phyloP scores from a whole-genome alignment of 495 filamentous ascomycete species.

The Penicillium odoratum region DNA sequence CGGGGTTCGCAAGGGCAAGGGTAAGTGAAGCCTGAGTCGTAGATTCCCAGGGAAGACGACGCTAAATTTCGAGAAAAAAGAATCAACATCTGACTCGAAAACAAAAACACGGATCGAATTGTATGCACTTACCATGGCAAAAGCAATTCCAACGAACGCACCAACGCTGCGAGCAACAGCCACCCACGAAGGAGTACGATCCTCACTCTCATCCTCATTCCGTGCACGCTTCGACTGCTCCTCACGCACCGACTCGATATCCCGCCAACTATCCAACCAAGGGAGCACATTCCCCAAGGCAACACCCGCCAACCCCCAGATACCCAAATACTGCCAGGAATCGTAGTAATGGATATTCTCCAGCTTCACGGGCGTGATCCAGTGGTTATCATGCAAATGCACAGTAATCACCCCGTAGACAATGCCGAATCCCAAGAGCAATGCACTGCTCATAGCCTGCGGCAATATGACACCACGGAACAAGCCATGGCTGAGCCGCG shows the following conservation, averaged over 20 bases:
- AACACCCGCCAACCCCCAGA: conserved; percentile 83
- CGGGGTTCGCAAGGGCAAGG: conserved; percentile 87
- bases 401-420: conserved; percentile 83
- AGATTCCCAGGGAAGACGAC: conserved; percentile 88
- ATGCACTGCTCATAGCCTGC: conserved; percentile 52
- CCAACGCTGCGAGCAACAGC: conserved; percentile 83
- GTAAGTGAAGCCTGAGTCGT: conserved; percentile 90
- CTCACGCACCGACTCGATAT: conserved; percentile 25
- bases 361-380: conserved; percentile 63
- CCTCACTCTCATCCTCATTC: conserved; percentile 29
- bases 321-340: conserved; percentile 67
- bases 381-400: conserved; percentile 72
- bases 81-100: conserved; percentile 8
- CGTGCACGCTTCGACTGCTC: conserved; percentile 24
- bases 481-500: conserved; percentile 41
- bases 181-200: conserved; percentile 67
- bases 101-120: conserved; percentile 8
- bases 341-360: conserved; percentile 56
- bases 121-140: conserved; percentile 75
- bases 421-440: conserved; percentile 80
- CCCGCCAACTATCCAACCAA: conserved; percentile 74
- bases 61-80: conserved; percentile 44
- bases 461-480: conserved; percentile 48
- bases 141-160: conserved; percentile 93
- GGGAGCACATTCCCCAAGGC: conserved; percentile 76